Conservation (phyloP, 768 basidiomycete genomes). For the Pholiota microspora region DNA sequence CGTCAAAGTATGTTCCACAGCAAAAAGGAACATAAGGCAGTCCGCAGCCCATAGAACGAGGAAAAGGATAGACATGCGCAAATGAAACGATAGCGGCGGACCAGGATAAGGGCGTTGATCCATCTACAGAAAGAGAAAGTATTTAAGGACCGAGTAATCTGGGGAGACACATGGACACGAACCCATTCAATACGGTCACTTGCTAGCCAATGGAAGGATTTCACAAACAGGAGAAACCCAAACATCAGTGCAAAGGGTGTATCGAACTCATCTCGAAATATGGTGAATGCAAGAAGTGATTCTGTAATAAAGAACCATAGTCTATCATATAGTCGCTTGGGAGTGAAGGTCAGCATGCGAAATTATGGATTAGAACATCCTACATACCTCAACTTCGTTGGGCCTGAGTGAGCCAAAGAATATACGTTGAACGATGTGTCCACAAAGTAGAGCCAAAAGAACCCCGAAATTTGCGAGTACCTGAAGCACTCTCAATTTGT, state of each 20-base stretch:
- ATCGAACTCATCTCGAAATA: slow-evolving; percentile 95
- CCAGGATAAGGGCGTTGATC: slow-evolving; percentile 92
- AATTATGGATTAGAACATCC: not conserved
- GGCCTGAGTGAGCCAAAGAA: slow-evolving; percentile 91
- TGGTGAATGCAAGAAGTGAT: slow-evolving; percentile 92
- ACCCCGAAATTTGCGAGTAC: slow-evolving; percentile 89
- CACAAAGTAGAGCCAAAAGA: slow-evolving; percentile 71
- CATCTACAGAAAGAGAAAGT: slow-evolving; percentile 59
- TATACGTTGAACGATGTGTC: slow-evolving; percentile 75
- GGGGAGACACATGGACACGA: too few relatives aligned
- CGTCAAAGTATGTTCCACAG: slow-evolving; percentile 75
- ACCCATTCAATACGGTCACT: slow-evolving; percentile 97
- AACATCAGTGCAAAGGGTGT: slow-evolving; percentile 93
- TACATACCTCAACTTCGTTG: slow-evolving; percentile 83
- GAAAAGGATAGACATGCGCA: slow-evolving; percentile 77
- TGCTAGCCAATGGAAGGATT: slow-evolving; percentile 98
- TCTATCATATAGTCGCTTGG: slow-evolving; percentile 89
- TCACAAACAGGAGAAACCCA: slow-evolving; percentile 89
- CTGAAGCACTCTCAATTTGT: slow-evolving; percentile 36
- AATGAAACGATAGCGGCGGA: slow-evolving; percentile 78
- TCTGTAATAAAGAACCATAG: slow-evolving; percentile 99
- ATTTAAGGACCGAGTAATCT: not conserved
- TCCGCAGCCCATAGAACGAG: slow-evolving; percentile 74
- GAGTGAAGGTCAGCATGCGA: not conserved
- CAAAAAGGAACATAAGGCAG: slow-evolving; percentile 71